Evolutionary conservation across 2,329 filamentous ascomycete species (phyloP).

Genomic region (Talaromyces atroroseus): DNA sequence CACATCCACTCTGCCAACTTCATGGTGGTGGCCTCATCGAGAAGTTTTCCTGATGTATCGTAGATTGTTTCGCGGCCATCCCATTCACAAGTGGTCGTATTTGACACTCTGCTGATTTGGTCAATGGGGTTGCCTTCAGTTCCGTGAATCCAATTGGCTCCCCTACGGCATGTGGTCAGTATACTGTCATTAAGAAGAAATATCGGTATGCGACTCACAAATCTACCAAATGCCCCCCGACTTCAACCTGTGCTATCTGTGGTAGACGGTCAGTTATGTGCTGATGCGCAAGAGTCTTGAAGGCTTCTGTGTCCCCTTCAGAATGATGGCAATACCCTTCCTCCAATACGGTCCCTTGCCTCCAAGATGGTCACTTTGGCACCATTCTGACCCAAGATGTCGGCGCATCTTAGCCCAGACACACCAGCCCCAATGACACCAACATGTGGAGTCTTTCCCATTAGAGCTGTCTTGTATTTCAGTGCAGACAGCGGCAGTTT

Average conservation of each 20-base stretch:
- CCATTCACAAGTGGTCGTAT: conserved; percentile 47
- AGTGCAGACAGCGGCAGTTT: conserved; percentile 12
- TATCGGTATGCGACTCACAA: conserved; percentile 35
- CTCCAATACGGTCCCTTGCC: conserved; percentile 54
- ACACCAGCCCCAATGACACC: conserved; percentile 58
- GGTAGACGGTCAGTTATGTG: neutral
- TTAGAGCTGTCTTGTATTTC: conserved; percentile 18
- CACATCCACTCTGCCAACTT: conserved; percentile 47
- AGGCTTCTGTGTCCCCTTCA: neutral
- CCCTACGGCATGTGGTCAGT: conserved; percentile 35
- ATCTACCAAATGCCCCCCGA: conserved; percentile 50
- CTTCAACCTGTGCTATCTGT: conserved; percentile 47
- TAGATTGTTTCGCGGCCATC: conserved; percentile 48
- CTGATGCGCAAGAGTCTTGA: neutral
- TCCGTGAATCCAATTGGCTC: conserved; percentile 62
- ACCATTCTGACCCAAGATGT: conserved; percentile 52
- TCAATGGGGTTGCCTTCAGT: conserved; percentile 56
- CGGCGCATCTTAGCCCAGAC: conserved; percentile 55
- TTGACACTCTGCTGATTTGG: conserved; percentile 50
- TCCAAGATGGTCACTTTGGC: conserved; percentile 56
- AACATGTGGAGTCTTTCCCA: conserved; percentile 44
- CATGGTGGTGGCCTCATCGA: conserved; percentile 30
- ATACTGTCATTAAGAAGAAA: neutral
- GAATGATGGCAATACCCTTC: conserved; percentile 39
- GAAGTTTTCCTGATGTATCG: conserved; percentile 40